Base-by-base conservation (phyloP, 2,329 filamentous ascomycete species). In the Penicillium sp. region DNA sequence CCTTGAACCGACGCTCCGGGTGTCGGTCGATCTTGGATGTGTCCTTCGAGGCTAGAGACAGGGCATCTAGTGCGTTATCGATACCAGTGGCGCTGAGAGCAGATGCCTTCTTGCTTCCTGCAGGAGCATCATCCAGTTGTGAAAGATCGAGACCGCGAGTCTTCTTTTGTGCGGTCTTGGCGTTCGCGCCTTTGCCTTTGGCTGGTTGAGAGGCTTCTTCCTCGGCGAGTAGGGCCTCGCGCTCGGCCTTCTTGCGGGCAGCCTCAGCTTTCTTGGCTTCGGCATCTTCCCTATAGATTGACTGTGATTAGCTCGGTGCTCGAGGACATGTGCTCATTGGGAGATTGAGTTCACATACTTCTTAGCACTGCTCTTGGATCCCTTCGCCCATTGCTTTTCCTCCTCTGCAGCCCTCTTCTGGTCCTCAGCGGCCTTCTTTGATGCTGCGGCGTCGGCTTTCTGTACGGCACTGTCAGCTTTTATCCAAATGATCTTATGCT, bases 161-260 rank as follows among this genome's bases (percentile, higher is more conserved):
- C 71, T 86, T 87, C 64, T 80, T 80, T 55, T 72, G 60, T 14
- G 78, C 77, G 40, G 74, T 67, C 70, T 81, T 79, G 57, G 71
- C 72, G 64, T 88, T 87, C 9, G 70, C 71, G 43, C 72, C 74
- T 76, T 90, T 91, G 51, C 85, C 82, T 29, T 79, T 79, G 22
- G 82, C 75, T 64, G 85, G 79, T 68, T 83, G 76, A 66, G 83
- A 77, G 55, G 83, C 87, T 71, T 97, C 93, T 76, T 99, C 94
- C 70, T 89, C 92, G 55, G 86, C 87, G 37, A 92, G 78, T 24
- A 92, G 79, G 11, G 92, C 90, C 2, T 95, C 92, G 48, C 89
- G 89, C 73, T 97, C 94, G 50, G 92, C 93, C 78, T 96, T 97
- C 78, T 96, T 96, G 55, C 88, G 86, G 2, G 89, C 89, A 54